A percentile compares a stretch with the other conserved stretches of the same genome.
Evolutionary conservation across 257 asterid genomes (phyloP).

Genomic region (Penstemon davidsonii): DNA sequence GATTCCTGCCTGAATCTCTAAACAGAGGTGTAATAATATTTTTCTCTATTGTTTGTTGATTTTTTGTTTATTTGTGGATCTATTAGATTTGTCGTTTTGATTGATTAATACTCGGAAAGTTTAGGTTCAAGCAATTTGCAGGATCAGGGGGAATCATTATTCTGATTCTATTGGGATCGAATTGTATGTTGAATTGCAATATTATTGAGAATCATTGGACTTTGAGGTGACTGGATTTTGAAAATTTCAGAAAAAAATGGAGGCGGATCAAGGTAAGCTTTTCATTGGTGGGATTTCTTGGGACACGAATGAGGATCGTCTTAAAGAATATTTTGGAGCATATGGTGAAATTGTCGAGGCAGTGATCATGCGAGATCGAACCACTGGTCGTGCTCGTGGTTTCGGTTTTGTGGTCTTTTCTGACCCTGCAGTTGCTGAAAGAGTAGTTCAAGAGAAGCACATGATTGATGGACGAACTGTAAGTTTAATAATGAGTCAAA

Average conservation of each 20-base stretch:
- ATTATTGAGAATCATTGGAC: slow-evolving; percentile 4
- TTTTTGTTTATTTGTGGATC: slow-evolving; percentile 44
- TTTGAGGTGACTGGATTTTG: slow-evolving; percentile 21
- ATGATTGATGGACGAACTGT: slow-evolving; percentile 75
- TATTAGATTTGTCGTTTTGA: slow-evolving; percentile 35
- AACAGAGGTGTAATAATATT: slow-evolving; percentile 14
- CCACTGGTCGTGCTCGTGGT: slow-evolving; percentile 86
- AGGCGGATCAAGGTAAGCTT: slow-evolving; percentile 78
- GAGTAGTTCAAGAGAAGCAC: slow-evolving; percentile 81
- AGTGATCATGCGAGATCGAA: slow-evolving; percentile 84
- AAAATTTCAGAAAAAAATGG: slow-evolving; percentile 59
- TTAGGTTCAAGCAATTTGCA: slow-evolving; percentile 21
- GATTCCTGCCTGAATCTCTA: slow-evolving; percentile 34
- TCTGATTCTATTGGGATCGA: slow-evolving; percentile 13
- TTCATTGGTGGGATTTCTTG: slow-evolving; percentile 94
- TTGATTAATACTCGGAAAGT: slow-evolving; percentile 19
- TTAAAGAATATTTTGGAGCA: slow-evolving; percentile 62
- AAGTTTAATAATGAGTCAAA: slow-evolving; percentile 33
- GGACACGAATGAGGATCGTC: slow-evolving; percentile 89
- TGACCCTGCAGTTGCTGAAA: slow-evolving; percentile 70
- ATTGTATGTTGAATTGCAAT: slow-evolving; percentile 18
- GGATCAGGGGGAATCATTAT: slow-evolving; percentile 19
- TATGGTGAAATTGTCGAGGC: slow-evolving; percentile 82
- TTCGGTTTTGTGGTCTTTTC: slow-evolving; percentile 79
- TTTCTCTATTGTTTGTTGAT: slow-evolving; percentile 15